These are phyloP conservation scores for Astrothelium macrocarpum DNA, from an alignment of 495 filamentous ascomycete genomes.

Conservation along the genomic window DNA sequence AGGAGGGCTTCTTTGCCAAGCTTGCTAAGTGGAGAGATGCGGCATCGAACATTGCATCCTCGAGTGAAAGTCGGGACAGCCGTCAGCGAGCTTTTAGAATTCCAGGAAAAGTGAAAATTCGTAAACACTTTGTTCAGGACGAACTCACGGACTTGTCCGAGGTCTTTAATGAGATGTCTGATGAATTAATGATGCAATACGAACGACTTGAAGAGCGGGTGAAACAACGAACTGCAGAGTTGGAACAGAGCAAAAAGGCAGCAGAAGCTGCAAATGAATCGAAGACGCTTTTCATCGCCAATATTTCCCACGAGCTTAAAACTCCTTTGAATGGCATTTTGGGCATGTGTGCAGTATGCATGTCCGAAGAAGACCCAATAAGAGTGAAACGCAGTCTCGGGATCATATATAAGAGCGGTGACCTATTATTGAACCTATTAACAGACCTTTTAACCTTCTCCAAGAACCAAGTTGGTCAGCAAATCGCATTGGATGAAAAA, in stretches of 20 bases:
- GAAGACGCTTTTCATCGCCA: constrained; percentile 92
- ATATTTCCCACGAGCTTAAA: constrained; percentile 90
- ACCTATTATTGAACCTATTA: constrained; percentile 76
- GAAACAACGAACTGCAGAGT: constrained; percentile 66
- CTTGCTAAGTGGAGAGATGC: constrained; percentile 26
- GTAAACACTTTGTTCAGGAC: constrained; percentile 67
- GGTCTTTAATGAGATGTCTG: constrained; percentile 91
- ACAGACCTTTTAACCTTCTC: constrained; percentile 87
- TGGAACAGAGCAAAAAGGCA: constrained; percentile 81
- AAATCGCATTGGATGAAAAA: constrained; percentile 69
- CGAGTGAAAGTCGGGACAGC: constrained; percentile 12
- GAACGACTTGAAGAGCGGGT: constrained; percentile 75
- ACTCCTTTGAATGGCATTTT: constrained; percentile 89
- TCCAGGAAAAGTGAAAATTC: constrained; percentile 66
- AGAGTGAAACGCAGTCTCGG: constrained; percentile 73
- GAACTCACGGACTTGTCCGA: constrained; percentile 78
- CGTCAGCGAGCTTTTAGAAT: constrained; percentile 62
- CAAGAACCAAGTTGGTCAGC: constrained; percentile 82
- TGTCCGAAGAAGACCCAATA: constrained; percentile 71
- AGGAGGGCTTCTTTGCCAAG: constrained; percentile 36
- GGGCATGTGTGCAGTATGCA: constrained; percentile 84
- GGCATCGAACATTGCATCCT: neutral
- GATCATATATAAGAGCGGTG: constrained; percentile 83
- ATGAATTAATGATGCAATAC: constrained; percentile 81
- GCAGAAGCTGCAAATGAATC: constrained; percentile 89